Evolutionary conservation across 495 filamentous ascomycete species (phyloP).

Genomic region (Neurospora tetrasperma): DNA sequence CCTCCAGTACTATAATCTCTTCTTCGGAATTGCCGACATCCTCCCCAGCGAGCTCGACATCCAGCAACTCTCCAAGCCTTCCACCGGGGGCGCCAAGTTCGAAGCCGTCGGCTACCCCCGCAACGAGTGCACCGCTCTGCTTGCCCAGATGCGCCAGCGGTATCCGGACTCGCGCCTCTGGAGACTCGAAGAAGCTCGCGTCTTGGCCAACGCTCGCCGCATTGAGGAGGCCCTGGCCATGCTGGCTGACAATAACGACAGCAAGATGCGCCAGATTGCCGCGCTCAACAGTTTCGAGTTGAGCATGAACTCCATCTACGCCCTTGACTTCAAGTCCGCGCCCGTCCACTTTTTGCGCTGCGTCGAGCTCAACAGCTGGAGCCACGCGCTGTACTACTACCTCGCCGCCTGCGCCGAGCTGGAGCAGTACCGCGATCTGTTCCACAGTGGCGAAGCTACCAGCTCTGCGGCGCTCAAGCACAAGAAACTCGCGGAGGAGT

Average conservation of each 20-base stretch:
- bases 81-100: constrained; percentile 17
- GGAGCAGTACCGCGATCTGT: constrained; percentile 62
- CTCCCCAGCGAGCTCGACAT: constrained; percentile 51
- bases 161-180: constrained; percentile 82
- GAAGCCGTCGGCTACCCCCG: constrained; percentile 59
- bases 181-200: constrained; percentile 81
- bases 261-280: constrained; percentile 75
- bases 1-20: constrained; percentile 78
- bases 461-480: constrained; percentile 22
- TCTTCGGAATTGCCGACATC: constrained; percentile 81
- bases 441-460: constrained; percentile 37
- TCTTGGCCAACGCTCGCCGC: constrained; percentile 56
- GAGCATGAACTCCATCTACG: constrained; percentile 67
- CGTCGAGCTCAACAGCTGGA: constrained; percentile 83
- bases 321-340: constrained; percentile 62
- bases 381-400: constrained; percentile 81
- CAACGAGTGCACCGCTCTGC: constrained; percentile 54
- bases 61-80: constrained; percentile 29
- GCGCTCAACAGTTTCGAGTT: constrained; percentile 77
- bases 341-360: constrained; percentile 68
- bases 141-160: constrained; percentile 60
- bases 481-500: constrained; percentile 55
- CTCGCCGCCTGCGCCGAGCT: constrained; percentile 69
- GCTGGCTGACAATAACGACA: constrained; percentile 45
- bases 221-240: constrained; percentile 60